phyloP scores from a whole-genome alignment of 2,329 filamentous ascomycete genomes.

The Xylariaceae sp. region DNA sequence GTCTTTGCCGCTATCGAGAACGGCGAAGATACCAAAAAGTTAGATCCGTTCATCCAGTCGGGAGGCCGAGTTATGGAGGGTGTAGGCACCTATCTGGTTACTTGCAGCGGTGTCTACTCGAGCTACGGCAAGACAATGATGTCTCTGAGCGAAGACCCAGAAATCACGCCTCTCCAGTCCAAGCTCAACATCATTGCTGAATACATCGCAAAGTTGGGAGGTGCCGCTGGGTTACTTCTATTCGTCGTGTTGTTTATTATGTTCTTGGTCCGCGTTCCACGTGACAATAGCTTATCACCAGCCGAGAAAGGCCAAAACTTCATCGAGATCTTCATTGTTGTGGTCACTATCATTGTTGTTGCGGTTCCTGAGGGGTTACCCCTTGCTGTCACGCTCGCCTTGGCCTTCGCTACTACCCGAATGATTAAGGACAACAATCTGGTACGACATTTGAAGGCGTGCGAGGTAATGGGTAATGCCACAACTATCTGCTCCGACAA shows the following conservation, averaged over 20 bases:
- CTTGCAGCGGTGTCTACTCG: conserved; percentile 72
- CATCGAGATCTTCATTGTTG: conserved; percentile 75
- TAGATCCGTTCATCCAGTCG: conserved; percentile 85
- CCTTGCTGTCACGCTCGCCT: conserved; percentile 74
- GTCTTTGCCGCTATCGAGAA: conserved; percentile 71
- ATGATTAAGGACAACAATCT: conserved; percentile 80
- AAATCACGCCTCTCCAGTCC: conserved; percentile 75
- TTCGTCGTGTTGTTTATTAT: conserved; percentile 87
- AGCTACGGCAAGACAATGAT: conserved; percentile 77
- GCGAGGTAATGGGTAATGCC: conserved; percentile 81
- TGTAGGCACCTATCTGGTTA: conserved; percentile 73
- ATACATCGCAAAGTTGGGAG: conserved; percentile 77
- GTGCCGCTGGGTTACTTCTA: conserved; percentile 74
- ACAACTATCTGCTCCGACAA: conserved; percentile 72
- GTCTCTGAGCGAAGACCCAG: conserved; percentile 71
- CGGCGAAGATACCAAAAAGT: conserved; percentile 67
- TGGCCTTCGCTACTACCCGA: conserved; percentile 75
- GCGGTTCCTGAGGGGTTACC: conserved; percentile 79
- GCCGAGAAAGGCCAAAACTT: conserved; percentile 79
- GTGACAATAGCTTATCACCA: conserved; percentile 52
- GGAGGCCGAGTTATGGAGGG: conserved; percentile 78
- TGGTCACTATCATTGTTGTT: conserved; percentile 79
- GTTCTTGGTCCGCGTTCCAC: conserved; percentile 71
- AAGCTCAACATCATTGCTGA: conserved; percentile 76
- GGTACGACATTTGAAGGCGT: conserved; percentile 75